Evolutionary conservation across 1,284 basidiomycete genomes (phyloP).

Genomic region (Athelia psychrophila): DNA sequence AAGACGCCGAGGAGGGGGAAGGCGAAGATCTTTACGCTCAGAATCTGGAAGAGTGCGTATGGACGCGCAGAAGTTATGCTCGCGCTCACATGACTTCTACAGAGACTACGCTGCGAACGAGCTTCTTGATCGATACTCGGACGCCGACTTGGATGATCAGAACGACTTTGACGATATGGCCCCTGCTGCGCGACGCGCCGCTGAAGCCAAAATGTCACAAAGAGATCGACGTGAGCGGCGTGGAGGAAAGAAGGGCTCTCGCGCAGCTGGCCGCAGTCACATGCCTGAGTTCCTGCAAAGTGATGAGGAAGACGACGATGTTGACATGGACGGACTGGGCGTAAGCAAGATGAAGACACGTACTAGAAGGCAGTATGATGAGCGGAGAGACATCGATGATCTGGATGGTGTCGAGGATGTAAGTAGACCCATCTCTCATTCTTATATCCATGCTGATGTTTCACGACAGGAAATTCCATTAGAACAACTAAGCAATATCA

Average conservation of each 20-base stretch:
- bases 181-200: slow-evolving; percentile 74
- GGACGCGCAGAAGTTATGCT: slow-evolving; percentile 5
- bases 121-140: slow-evolving; percentile 85
- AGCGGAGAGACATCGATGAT: slow-evolving; percentile 82
- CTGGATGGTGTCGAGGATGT: slow-evolving; percentile 83
- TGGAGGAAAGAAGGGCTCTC: slow-evolving; percentile 57
- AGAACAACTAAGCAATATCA: slow-evolving; percentile 97
- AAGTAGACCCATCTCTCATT: slow-evolving; percentile 22
- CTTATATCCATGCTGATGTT: slow-evolving; percentile 9
- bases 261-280: slow-evolving; percentile 74
- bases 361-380: slow-evolving; percentile 85
- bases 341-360: slow-evolving; percentile 72
- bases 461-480: slow-evolving; percentile 81
- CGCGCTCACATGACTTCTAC: slow-evolving; percentile 6
- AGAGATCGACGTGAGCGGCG: slow-evolving; percentile 79
- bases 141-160: slow-evolving; percentile 85
- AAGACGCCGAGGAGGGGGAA: slow-evolving; percentile 74
- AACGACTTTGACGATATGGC: slow-evolving; percentile 75
- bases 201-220: slow-evolving; percentile 86
- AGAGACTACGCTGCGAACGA: slow-evolving; percentile 90
- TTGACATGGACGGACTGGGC: slow-evolving; percentile 54
- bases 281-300: slow-evolving; percentile 86
- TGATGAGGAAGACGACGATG: slow-evolving; percentile 46
- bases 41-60: slow-evolving; percentile 68
- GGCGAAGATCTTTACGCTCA: slow-evolving; percentile 95